Percentiles rank a stretch among this genome's conserved stretches.
These are phyloP conservation scores for Phaeotremella skinneri DNA, from an alignment of 768 basidiomycete genomes.

Conservation along the genomic window DNA sequence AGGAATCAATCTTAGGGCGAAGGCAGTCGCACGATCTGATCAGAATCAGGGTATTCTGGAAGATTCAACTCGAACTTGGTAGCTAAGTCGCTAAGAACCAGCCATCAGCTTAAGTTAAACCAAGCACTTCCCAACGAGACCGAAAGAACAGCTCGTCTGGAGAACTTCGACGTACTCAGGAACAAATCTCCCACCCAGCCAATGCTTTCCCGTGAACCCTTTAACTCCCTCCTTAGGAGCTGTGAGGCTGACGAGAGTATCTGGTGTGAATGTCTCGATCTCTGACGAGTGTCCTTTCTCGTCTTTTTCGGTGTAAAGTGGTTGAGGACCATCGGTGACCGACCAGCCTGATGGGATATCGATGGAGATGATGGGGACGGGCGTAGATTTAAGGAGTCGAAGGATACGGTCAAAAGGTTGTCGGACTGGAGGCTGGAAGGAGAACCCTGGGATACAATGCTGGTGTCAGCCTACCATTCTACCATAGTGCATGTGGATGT, in stretches of 20 bases:
- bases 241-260: conserved; percentile 83
- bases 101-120: too few species aligned
- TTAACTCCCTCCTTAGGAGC: conserved; percentile 88
- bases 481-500: too few species aligned
- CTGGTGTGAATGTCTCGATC: conserved; percentile 62
- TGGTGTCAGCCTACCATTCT: background rate
- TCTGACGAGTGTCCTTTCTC: conserved; percentile 44
- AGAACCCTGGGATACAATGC: conserved; percentile 61
- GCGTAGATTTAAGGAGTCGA: conserved; percentile 61
- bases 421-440: conserved; percentile 86
- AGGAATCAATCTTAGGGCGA: too few species aligned
- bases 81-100: conserved; percentile 61
- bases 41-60: conserved; percentile 70
- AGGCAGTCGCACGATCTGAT: conserved; percentile 77
- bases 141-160: conserved; percentile 64
- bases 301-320: conserved; percentile 36
- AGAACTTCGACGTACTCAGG: conserved; percentile 73
- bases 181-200: conserved; percentile 89
- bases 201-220: conserved; percentile 76
- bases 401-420: conserved; percentile 80
- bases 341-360: conserved; percentile 98
- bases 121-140: too few species aligned
- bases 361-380: conserved; percentile 82
- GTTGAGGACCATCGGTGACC: conserved; percentile 68
- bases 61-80: conserved; percentile 75